Conservation (phyloP, 768 basidiomycete species). For the Austroboletus eburneus region DNA sequence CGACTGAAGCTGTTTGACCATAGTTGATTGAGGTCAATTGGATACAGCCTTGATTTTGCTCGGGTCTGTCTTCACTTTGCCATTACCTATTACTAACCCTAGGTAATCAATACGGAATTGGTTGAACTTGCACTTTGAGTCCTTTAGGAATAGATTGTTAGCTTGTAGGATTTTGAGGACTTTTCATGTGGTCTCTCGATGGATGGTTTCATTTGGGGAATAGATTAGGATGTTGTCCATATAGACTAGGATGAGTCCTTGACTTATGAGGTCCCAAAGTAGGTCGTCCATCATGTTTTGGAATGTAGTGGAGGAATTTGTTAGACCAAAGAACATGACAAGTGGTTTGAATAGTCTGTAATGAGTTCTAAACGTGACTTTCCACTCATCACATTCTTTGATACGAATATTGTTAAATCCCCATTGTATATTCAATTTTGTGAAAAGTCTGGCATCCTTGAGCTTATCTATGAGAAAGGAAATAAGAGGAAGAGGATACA, state of each 20-base stretch:
- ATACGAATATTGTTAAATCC: background rate
- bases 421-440: background rate
- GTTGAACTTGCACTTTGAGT: background rate
- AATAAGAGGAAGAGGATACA: background rate
- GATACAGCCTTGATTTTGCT: background rate
- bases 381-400: too few species aligned
- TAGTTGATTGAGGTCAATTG: background rate
- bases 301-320: background rate
- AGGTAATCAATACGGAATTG: background rate
- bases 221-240: background rate
- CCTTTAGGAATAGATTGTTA: background rate
- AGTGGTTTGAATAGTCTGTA: background rate
- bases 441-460: background rate
- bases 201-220: background rate
- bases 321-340: background rate
- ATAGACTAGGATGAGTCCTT: background rate
- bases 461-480: background rate
- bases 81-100: background rate
- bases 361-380: too few species aligned
- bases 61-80: background rate
- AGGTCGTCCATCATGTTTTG: background rate
- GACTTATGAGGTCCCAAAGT: background rate
- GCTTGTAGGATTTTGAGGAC: background rate
- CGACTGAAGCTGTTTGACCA: background rate
- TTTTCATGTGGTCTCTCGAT: background rate